Conservation (phyloP, 768 basidiomycete species). For the Pulveroboletus sp. region DNA sequence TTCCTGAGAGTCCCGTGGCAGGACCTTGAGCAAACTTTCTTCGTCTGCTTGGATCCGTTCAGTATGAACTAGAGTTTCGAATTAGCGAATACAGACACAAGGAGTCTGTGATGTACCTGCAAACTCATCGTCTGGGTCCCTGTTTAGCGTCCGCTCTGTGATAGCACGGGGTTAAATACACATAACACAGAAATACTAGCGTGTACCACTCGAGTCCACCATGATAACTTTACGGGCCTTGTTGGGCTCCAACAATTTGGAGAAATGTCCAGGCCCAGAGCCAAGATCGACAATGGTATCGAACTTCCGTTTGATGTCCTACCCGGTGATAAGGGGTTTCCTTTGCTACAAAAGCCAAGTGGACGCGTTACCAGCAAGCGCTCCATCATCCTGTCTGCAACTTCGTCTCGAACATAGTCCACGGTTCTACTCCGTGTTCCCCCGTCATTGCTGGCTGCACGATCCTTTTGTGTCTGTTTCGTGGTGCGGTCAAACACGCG, state of each 20-base stretch:
- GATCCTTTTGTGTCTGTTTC: conserved; percentile 76
- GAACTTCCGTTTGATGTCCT: conserved; percentile 93
- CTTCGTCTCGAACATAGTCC: conserved; percentile 89
- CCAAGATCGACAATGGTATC: conserved; percentile 80
- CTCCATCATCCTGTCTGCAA: conserved; percentile 88
- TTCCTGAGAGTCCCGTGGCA: conserved; percentile 78
- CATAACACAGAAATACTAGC: neutral
- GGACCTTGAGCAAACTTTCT: conserved; percentile 63
- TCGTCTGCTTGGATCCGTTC: conserved; percentile 81
- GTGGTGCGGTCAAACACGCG: conserved; percentile 82
- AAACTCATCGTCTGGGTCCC: conserved; percentile 77
- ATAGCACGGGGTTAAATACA: conserved; percentile 3
- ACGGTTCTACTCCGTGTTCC: conserved; percentile 68
- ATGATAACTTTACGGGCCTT: conserved; percentile 72
- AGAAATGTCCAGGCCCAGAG: conserved; percentile 88
- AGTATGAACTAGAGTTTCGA: conserved; percentile 55
- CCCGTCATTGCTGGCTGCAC: conserved; percentile 55
- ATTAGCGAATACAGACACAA: neutral
- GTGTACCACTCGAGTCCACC: conserved; percentile 82
- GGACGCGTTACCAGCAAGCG: conserved; percentile 64
- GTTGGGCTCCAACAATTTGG: conserved; percentile 69
- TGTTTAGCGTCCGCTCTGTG: conserved; percentile 62
- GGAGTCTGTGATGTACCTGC: conserved; percentile 51
- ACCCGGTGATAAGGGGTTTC: neutral
- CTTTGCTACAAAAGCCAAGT: neutral